Conservation (phyloP, 2,329 filamentous ascomycete genomes). For the Neofusicoccum parvum region DNA sequence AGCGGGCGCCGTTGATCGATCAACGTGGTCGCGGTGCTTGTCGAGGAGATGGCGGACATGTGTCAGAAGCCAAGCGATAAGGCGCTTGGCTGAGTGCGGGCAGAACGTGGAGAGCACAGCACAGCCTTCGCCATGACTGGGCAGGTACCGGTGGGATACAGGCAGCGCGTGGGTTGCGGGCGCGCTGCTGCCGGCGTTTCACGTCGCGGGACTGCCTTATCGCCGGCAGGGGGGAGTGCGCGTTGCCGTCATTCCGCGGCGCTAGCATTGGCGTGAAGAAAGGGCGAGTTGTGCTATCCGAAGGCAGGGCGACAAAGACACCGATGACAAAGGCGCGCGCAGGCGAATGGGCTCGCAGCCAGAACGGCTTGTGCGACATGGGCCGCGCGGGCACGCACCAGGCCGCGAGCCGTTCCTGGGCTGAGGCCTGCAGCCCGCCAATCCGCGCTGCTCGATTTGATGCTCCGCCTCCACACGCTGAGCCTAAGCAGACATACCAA, state of each 20-base stretch:
- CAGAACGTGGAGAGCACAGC: not conserved
- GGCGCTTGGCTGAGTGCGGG: not conserved
- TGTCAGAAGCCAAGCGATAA: conserved; percentile 15
- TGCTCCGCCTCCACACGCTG: conserved; percentile 16
- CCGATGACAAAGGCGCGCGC: not conserved
- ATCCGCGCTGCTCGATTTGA: not conserved
- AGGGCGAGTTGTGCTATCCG: not conserved
- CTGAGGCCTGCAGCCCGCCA: conserved; percentile 4
- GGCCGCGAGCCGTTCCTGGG: not conserved
- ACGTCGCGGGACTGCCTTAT: not conserved
- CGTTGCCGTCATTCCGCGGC: not conserved
- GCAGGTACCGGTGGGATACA: not conserved
- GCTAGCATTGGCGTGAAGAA: not conserved
- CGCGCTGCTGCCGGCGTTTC: not conserved
- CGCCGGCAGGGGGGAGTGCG: not conserved
- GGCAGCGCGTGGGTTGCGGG: not conserved
- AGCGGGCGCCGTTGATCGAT: conserved; percentile 1
- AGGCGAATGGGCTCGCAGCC: not conserved
- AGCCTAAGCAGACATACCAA: conserved; percentile 15
- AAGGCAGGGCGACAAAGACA: not conserved
- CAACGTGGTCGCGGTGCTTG: conserved; percentile 11
- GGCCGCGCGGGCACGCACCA: conserved; percentile 9
- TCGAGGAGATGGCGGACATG: conserved; percentile 11
- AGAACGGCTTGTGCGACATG: not conserved
- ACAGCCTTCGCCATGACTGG: not conserved